phyloP scores from a whole-genome alignment of 305 asterid species.

The Solanum chacoense region DNA sequence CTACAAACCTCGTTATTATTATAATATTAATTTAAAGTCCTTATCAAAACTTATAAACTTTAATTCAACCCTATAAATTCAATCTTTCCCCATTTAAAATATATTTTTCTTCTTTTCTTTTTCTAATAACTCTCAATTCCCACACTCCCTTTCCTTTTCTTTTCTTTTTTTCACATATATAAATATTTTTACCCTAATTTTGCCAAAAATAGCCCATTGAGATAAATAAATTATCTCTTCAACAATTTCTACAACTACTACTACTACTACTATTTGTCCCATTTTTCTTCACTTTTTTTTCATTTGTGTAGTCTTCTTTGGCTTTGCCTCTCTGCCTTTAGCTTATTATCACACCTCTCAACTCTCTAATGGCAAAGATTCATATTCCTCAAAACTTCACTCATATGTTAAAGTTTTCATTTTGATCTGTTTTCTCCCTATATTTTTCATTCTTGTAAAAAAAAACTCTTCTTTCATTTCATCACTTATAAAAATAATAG shows the following conservation, averaged over 20 bases:
- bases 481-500: not conserved
- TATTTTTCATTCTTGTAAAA: not conserved
- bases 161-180: not conserved
- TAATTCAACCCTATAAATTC: not conserved
- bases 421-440: conserved; percentile 15
- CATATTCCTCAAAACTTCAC: conserved; percentile 21
- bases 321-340: not conserved
- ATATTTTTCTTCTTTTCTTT: not conserved
- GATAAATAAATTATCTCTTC: conserved; percentile 4
- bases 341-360: not conserved
- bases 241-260: conserved; percentile 18
- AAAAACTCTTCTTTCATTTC: not conserved
- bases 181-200: conserved; percentile 5
- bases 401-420: conserved; percentile 14
- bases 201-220: conserved; percentile 40
- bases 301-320: conserved; percentile 14
- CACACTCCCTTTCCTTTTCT: not conserved
- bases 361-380: conserved; percentile 3
- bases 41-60: not conserved
- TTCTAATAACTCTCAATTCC: not conserved
- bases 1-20: not conserved
- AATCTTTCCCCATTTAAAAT: not conserved
- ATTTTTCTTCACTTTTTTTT: not conserved
- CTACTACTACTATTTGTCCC: not conserved
- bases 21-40: not conserved